Percentiles rank a stretch among this genome's conserved stretches.
These are phyloP conservation scores for Coemansia sp. DNA, from an alignment of 192 early-diverging fungal genomes.

Conservation along the genomic window DNA sequence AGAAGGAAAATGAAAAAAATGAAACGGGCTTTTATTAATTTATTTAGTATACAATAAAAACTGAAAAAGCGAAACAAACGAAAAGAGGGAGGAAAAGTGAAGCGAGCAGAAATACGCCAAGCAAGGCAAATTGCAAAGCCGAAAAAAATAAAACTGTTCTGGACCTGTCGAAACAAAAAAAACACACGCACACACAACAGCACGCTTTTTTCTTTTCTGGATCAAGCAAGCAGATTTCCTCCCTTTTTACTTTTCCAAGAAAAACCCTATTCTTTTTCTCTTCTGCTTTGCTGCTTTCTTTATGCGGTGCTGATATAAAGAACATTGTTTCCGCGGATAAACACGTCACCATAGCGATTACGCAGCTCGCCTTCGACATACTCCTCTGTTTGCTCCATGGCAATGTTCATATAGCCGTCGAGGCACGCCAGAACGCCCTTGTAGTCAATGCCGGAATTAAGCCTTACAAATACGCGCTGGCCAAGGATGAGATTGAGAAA, in stretches of 20 bases:
- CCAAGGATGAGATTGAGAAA: conserved; percentile 87
- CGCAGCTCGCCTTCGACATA: conserved; percentile 91
- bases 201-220: too few relatives aligned
- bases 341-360: conserved; percentile 92
- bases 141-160: conserved; percentile 11
- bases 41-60: not conserved
- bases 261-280: not conserved
- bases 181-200: too few relatives aligned
- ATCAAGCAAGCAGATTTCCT: too few relatives aligned
- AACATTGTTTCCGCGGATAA: conserved; percentile 96
- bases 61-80: not conserved
- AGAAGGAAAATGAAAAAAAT: not conserved
- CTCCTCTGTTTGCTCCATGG: conserved; percentile 92
- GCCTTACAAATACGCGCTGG: conserved; percentile 79
- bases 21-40: not conserved
- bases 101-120: too few relatives aligned
- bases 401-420: conserved; percentile 98
- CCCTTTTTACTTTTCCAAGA: not conserved
- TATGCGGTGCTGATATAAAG: conserved; percentile 62
- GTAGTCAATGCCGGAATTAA: conserved; percentile 97
- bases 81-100: conserved; percentile 5
- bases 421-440: conserved; percentile 86
- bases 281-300: not conserved
- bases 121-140: too few relatives aligned
- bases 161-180: too few relatives aligned